Evolutionary conservation across 805 yeast species (phyloP), one percentile per base, ranked within the genome.

Genomic region (Ogataea allantospora): DNA sequence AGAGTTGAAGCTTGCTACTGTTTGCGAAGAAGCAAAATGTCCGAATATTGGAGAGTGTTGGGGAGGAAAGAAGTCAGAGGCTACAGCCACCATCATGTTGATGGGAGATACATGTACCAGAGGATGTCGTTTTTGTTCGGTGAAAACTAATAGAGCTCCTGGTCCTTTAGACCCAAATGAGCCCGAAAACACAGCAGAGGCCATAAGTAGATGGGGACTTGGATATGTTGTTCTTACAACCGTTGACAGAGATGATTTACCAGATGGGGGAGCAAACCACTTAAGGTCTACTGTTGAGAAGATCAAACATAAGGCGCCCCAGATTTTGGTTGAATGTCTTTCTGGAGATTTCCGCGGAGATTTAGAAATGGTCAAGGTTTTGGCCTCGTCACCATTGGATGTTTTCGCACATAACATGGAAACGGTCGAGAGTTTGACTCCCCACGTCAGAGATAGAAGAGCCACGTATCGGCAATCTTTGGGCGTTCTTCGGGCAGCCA

Each of bases 41-140:
- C 99, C 99, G n/a, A 93, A 93, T 61, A 93, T 93, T 46, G 96
- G 98, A 35, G 99, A 93, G 62, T 93, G 99, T 65, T 93, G 99
- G 99, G 98, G 99, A 39, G 99, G 99, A 20, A 78, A 81, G 54
- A 83, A 89, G 60, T 78, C 91, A 6, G 91, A 88, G 47, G 97
- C 99, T 3, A 88, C 96, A 6, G 96, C 96, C 5, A 93, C 99
- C 2, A 93, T 93, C 51, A 93, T 93, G 99, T 70, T 93, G 42
- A 73, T 93, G 75, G 99, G 99, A 45, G 99, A 93, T 55, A 93
- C 99, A 0, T 93, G 99, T 66, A 93, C 99, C 1, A 75, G 99
- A 66, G 99, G 99, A n/a, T 93, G 99, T 60, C 73, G 99, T 47
- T 93, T 93, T 66, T 93, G 99, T 62, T 86, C 96, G 1, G 99